Percentiles rank a stretch among this genome's conserved stretches.
Evolutionary conservation across 1,284 basidiomycete species (phyloP).

Genomic region (Abortiporus biennis): DNA sequence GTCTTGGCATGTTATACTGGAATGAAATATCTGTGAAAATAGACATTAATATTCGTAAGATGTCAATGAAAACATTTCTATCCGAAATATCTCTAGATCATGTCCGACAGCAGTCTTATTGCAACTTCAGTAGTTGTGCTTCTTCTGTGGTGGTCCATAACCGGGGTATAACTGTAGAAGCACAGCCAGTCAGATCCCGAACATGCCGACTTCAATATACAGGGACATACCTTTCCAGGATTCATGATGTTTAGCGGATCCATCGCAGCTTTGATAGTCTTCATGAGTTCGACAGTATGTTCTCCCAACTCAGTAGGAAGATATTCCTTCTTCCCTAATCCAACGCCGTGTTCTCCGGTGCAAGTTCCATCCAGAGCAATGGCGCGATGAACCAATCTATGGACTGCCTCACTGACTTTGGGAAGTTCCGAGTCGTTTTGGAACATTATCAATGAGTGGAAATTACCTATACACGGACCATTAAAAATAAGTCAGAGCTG

Average conservation of each 20-base stretch:
- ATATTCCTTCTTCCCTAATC: slow-evolving; percentile 73
- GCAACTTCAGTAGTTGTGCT: neutral
- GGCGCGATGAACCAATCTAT: slow-evolving; percentile 63
- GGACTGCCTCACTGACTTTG: slow-evolving; percentile 51
- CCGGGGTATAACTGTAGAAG: slow-evolving; percentile 17
- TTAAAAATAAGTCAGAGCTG: slow-evolving; percentile 16
- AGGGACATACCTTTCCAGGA: slow-evolving; percentile 64
- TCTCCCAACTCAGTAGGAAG: slow-evolving; percentile 70
- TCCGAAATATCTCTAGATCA: neutral
- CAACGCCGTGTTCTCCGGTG: slow-evolving; percentile 66
- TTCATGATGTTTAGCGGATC: slow-evolving; percentile 79
- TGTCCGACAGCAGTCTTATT: too few species aligned
- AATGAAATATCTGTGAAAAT: neutral
- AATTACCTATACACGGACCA: slow-evolving; percentile 36
- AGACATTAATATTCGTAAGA: neutral
- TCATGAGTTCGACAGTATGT: slow-evolving; percentile 77
- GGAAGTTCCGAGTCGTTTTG: slow-evolving; percentile 52
- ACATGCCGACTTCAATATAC: neutral
- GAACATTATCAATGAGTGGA: slow-evolving; percentile 69
- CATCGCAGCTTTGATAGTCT: slow-evolving; percentile 65
- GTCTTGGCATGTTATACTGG: slow-evolving; percentile 3
- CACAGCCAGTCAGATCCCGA: neutral
- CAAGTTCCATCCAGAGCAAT: slow-evolving; percentile 70
- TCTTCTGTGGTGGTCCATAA: slow-evolving; percentile 1
- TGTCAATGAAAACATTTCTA: neutral